These are phyloP conservation scores for Eutrema salsugineum DNA, from an alignment of 441 rosid genomes.

Conservation along the genomic window DNA sequence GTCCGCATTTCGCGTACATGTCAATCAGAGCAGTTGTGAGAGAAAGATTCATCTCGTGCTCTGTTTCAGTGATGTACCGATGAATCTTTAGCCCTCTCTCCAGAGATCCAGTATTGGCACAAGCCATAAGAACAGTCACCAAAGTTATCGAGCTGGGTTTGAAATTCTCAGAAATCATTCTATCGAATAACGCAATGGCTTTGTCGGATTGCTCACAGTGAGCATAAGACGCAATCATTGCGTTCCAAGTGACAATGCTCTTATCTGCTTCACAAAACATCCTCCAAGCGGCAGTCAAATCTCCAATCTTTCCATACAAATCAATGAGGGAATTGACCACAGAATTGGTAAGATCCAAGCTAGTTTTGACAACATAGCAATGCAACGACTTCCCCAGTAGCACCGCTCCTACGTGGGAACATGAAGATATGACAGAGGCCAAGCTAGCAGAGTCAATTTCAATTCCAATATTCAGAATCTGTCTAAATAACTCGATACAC, in stretches of 20 bases:
- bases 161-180: conserved; percentile 32
- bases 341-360: conserved; percentile 25
- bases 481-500: conserved; percentile 37
- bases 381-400: conserved; percentile 44
- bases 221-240: conserved; percentile 41
- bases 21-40: conserved; percentile 53
- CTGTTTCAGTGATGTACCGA: conserved; percentile 36
- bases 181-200: too few relatives aligned
- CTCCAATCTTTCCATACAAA: conserved; percentile 48
- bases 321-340: conserved; percentile 46
- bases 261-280: conserved; percentile 37
- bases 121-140: conserved; percentile 46
- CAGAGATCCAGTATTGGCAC: conserved; percentile 45
- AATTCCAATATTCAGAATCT: conserved; percentile 37
- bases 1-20: conserved; percentile 64
- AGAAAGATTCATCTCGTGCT: conserved; percentile 37
- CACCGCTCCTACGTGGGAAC: conserved; percentile 38
- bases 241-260: conserved; percentile 50
- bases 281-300: conserved; percentile 36
- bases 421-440: conserved; percentile 43
- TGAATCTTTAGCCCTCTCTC: conserved; percentile 46
- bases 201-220: too few relatives aligned
- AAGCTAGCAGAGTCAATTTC: conserved; percentile 37
- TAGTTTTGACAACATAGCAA: conserved; percentile 36
- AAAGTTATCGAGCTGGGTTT: conserved; percentile 47